Evolutionary conservation across 23 red algal genomes (phyloP).

Genomic region (Gracilaria gracilis): DNA sequence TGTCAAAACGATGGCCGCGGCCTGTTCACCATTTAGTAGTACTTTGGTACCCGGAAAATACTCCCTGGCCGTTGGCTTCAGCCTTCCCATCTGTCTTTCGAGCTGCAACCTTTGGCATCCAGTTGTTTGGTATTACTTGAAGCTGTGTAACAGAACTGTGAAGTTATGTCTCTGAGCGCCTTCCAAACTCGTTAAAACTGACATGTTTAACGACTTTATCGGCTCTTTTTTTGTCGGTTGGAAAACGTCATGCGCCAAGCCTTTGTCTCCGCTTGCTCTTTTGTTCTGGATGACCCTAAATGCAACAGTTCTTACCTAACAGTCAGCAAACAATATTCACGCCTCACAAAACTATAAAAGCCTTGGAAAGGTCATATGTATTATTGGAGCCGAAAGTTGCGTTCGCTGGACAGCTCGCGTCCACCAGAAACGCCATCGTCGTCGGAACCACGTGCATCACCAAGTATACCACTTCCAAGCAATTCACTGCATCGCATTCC

Average conservation of each 20-base stretch:
- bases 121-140: neutral
- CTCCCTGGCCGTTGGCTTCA: no score
- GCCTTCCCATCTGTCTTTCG: no score
- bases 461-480: neutral
- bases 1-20: no score
- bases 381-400: conserved; percentile 12
- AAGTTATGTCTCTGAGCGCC: neutral
- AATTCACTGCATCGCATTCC: conserved; percentile 21
- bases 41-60: no score
- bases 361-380: neutral
- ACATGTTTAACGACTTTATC: neutral
- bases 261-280: neutral
- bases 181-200: neutral
- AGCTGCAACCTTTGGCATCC: neutral
- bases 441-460: neutral
- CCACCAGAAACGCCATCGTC: neutral
- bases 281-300: neutral
- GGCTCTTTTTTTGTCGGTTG: neutral
- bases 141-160: neutral
- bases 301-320: neutral
- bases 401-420: neutral
- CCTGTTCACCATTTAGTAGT: no score
- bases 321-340: no score
- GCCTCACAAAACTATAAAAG: neutral
- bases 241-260: neutral